A percentile compares a stretch with the other conserved stretches of the same genome.
Evolutionary conservation across 495 filamentous ascomycete genomes (phyloP).

Genomic region (Neohortaea acidophila): DNA sequence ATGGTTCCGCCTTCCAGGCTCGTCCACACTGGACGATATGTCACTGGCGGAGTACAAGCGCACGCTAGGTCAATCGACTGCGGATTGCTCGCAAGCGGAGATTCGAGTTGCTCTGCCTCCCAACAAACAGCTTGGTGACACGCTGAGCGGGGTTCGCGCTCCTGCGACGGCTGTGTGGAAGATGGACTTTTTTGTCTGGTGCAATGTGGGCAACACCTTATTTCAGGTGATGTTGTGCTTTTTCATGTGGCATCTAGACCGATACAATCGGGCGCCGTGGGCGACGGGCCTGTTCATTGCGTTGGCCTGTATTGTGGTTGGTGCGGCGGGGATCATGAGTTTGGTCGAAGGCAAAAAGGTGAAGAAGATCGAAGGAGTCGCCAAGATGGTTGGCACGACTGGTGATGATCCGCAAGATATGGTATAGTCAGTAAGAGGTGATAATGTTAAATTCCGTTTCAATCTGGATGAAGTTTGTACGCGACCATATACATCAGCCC

Average conservation of each 20-base stretch:
- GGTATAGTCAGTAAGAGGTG: no score
- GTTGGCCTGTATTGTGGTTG: slow-evolving; percentile 52
- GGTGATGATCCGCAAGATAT: no score
- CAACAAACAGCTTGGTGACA: slow-evolving; percentile 37
- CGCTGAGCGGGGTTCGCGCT: slow-evolving; percentile 48
- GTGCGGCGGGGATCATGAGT: slow-evolving; percentile 50
- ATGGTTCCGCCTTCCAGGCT: slow-evolving; percentile 48
- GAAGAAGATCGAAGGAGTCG: slow-evolving; percentile 50
- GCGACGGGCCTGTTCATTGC: slow-evolving; percentile 59
- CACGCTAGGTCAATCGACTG: not conserved
- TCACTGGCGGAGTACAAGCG: not conserved
- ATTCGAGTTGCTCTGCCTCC: slow-evolving; percentile 42
- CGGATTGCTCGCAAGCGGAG: not conserved
- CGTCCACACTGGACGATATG: not conserved
- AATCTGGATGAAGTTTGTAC: no score
- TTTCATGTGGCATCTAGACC: slow-evolving; percentile 69
- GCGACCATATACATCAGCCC: no score
- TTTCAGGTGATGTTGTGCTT: slow-evolving; percentile 52
- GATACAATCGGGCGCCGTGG: slow-evolving; percentile 56
- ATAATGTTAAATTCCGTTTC: no score
- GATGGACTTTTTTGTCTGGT: slow-evolving; percentile 64
- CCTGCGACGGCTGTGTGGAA: slow-evolving; percentile 57
- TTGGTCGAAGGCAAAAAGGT: slow-evolving; percentile 48
- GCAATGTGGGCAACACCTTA: slow-evolving; percentile 60
- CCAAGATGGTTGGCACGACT: no score